These are phyloP conservation scores for Anethum foeniculum DNA, from an alignment of 140 eudicot species.

Conservation along the genomic window DNA sequence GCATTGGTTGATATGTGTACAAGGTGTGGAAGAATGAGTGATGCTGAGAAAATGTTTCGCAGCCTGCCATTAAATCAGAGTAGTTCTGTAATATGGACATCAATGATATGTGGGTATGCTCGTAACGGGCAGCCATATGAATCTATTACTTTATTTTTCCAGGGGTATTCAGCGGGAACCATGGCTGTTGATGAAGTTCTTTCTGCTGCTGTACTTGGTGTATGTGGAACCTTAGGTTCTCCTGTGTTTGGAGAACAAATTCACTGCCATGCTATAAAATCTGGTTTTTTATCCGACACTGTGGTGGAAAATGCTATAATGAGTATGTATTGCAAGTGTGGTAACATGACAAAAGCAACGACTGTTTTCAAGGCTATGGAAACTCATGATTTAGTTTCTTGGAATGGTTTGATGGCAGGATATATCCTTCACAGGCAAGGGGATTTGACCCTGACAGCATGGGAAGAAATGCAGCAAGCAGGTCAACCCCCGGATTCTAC, in stretches of 20 bases:
- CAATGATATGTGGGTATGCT: conserved; percentile 76
- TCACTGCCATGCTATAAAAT: conserved; percentile 42
- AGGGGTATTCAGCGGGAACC: conserved; percentile 34
- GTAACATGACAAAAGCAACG: conserved; percentile 47
- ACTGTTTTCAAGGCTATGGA: conserved; percentile 54
- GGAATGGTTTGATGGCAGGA: conserved; percentile 70
- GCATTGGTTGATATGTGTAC: conserved; percentile 85
- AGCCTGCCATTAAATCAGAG: conserved; percentile 18
- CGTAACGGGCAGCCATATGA: conserved; percentile 54
- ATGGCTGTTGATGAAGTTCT: conserved; percentile 44
- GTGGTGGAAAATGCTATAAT: conserved; percentile 59
- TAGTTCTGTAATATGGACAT: conserved; percentile 44
- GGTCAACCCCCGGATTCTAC: conserved; percentile 48
- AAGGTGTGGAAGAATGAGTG: conserved; percentile 66
- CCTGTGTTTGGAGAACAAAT: conserved; percentile 64
- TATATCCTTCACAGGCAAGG: conserved; percentile 66
- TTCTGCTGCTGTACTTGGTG: conserved; percentile 49
- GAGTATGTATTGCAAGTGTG: conserved; percentile 82
- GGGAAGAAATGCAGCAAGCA: conserved; percentile 48
- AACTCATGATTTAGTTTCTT: conserved; percentile 52
- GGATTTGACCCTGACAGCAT: conserved; percentile 48
- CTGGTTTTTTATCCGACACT: conserved; percentile 38
- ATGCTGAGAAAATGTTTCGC: conserved; percentile 63
- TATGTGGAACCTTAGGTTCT: conserved; percentile 74
- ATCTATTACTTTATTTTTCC: conserved; percentile 49